Base-by-base conservation (phyloP, 2,329 filamentous ascomycete genomes). In the Neonectria ditissima region DNA sequence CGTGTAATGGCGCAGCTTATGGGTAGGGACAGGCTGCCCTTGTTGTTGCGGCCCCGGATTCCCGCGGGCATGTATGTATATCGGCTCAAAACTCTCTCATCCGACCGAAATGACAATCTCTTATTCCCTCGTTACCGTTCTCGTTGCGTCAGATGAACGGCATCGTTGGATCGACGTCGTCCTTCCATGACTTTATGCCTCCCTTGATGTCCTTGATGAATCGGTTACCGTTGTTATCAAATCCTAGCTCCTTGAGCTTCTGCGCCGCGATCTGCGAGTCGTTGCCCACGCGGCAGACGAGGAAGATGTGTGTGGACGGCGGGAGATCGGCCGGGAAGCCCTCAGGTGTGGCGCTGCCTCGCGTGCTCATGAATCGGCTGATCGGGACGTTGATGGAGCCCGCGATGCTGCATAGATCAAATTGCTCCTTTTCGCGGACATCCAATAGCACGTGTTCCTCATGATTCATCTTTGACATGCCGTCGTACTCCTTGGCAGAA, bases 341-440 rank as follows among this genome's bases (percentile, higher is more conserved):
- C 28, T 69, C 66, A 4, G 73, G 65, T 30, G 68, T 68, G 9
- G 72, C 55, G 4, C 74, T 59, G 28, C 65, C 72, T 41, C 83
- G 80, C 16, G 87, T 79, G 1, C 78, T 82, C 13, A 88, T 91
- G 72, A 91, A 92, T 0, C 88, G 73, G 24, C 78, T 74, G 5
- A 82, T 76, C 0, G 81, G 92, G 1, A 94, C 77, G 69, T 93
- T 97, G 54, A 97, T 80, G 26, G 92, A 93, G 0, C 91, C 91
- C 0, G 89, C 82, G 8, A 99, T 83, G 65, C 85, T 89, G 67
- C 91, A 94, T 47, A 98, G 89, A 16, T 91, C 90, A 69, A 92
- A 97, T 65, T 97, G 93, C 28, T 93, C 92, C 71, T 88, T 88
- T 70, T 97, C 93, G 2, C 96, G 86, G 1, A 97, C 93, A 69